Base-by-base conservation (phyloP, 768 basidiomycete genomes). In the Dioszegia aurantiaca region DNA sequence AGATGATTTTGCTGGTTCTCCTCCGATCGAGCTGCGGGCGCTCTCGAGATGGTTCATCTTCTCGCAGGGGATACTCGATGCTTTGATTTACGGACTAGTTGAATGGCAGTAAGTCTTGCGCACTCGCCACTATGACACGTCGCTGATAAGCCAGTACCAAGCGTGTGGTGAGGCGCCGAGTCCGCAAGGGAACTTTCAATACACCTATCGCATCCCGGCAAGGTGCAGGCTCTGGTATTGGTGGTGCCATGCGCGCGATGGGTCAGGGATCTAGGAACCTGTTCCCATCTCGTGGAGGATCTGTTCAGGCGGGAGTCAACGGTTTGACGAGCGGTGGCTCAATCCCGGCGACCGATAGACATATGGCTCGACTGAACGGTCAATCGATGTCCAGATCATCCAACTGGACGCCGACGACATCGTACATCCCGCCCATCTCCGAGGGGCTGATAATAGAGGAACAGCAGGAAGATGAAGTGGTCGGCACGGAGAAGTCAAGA, bases 11-110 rank as follows among this genome's bases (percentile, higher is more conserved):
- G 55, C 52, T 1, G 64, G 64, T 4, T 36, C 48, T n/a, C 68
- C 73, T 1, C 69, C 70, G 8, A 60, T 54, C 0, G 55, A 52
- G 0, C 56, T 78, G 1, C 42, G 72, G 31, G 77, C 76, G 0
- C 52, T 78, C n/a, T 75, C 76, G 3, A 59, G 76, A 48, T 78
- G 77, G 77, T 67, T 75, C 54, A 61, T 77, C 24, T 67, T 75
- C 26, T 59, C 73, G n/a, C 75, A 77, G 58, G 77, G 77, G 12
- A 47, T 77, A 1, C 60, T 77, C 1, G 77, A 78, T 46, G 77
- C 77, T 2, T 6, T 77, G 42, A 78, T 78, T 58, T 78, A 78
- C 45, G 77, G 77, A 24, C 40, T 76, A 14, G 72, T 78, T 36
- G 77, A 78, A 60, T 74, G 73, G 69, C 72, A 76, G 72, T 73